Evolutionary conservation across 2,329 filamentous ascomycete genomes (phyloP).

Genomic region (Trichothecium roseum): DNA sequence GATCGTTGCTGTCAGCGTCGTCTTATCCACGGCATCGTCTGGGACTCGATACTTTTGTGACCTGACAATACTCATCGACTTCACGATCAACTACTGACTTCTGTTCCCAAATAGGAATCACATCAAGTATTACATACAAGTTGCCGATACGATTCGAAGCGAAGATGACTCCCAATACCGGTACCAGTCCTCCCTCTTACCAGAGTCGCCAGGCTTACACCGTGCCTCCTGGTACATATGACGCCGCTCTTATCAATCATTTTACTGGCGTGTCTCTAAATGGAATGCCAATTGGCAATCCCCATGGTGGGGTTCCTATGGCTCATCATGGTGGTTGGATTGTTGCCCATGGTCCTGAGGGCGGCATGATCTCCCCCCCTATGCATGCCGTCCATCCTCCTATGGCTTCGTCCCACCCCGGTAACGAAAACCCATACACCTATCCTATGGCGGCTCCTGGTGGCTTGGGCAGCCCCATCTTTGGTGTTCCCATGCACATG

Average conservation of each 20-base stretch:
- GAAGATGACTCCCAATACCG: constrained; percentile 25
- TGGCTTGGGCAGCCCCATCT: too few relatives aligned
- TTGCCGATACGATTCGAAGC: constrained; percentile 6
- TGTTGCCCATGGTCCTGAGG: constrained; percentile 26
- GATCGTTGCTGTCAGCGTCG: too few relatives aligned
- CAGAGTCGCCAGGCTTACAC: constrained; percentile 17
- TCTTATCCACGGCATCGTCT: too few relatives aligned
- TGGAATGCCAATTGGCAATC: constrained; percentile 21
- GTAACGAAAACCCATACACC: constrained; percentile 22
- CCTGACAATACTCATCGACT: too few relatives aligned
- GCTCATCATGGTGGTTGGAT: constrained; percentile 24
- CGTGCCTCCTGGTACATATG: constrained; percentile 14
- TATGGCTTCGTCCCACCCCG: constrained; percentile 19
- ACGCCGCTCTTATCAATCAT: constrained; percentile 19
- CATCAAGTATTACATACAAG: not conserved
- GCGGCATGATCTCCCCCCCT: constrained; percentile 21
- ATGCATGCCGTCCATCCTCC: constrained; percentile 20
- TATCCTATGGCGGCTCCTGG: constrained; percentile 10
- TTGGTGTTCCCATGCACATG: too few relatives aligned
- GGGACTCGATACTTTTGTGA: too few relatives aligned
- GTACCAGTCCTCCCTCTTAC: constrained; percentile 17
- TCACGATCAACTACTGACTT: too few relatives aligned
- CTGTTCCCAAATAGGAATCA: too few relatives aligned
- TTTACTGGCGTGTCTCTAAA: constrained; percentile 27
- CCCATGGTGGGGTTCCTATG: constrained; percentile 17